Conservation (phyloP, 306 rosid genomes). For the Cucumis sativus region DNA sequence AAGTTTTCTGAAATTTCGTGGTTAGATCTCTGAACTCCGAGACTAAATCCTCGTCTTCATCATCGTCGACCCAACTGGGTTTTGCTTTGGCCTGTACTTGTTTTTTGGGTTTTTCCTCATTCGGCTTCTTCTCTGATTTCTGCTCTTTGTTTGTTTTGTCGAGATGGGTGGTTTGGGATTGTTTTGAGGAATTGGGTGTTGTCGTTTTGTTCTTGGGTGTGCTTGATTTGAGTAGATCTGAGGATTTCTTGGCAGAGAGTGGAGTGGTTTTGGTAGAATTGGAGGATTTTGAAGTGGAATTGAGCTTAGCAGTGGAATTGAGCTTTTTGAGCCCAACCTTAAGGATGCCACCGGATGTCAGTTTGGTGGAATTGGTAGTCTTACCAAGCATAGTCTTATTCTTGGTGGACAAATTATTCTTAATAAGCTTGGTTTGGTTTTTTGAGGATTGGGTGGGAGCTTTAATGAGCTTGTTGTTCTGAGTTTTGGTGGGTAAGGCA, state of each 20-base stretch:
- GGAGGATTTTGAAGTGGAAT: conserved; percentile 42
- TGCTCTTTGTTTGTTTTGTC: conserved; percentile 2
- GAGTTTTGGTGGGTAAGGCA: conserved; percentile 27
- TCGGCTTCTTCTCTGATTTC: conserved; percentile 13
- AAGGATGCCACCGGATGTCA: neutral
- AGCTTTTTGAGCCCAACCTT: conserved; percentile 37
- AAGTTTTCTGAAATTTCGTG: conserved; percentile 36
- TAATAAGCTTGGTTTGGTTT: conserved; percentile 45
- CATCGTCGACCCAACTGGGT: conserved; percentile 42
- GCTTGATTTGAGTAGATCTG: conserved; percentile 35
- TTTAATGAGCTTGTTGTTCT: conserved; percentile 45
- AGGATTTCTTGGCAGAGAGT: conserved; percentile 18
- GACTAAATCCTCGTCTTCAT: conserved; percentile 40
- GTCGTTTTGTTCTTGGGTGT: conserved; percentile 51
- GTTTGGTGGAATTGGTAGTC: conserved; percentile 9
- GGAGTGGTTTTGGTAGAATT: conserved; percentile 27
- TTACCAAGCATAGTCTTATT: conserved; percentile 17
- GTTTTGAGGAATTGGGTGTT: conserved; percentile 31
- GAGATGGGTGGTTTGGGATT: conserved; percentile 8
- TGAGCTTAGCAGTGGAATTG: conserved; percentile 37
- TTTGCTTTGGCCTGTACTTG: neutral
- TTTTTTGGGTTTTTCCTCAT: conserved; percentile 26
- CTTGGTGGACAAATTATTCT: conserved; percentile 1
- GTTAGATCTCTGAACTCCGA: conserved; percentile 62
- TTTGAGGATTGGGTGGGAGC: conserved; percentile 21